phyloP scores from a whole-genome alignment of 768 basidiomycete genomes.

The Polyporus arcularius region DNA sequence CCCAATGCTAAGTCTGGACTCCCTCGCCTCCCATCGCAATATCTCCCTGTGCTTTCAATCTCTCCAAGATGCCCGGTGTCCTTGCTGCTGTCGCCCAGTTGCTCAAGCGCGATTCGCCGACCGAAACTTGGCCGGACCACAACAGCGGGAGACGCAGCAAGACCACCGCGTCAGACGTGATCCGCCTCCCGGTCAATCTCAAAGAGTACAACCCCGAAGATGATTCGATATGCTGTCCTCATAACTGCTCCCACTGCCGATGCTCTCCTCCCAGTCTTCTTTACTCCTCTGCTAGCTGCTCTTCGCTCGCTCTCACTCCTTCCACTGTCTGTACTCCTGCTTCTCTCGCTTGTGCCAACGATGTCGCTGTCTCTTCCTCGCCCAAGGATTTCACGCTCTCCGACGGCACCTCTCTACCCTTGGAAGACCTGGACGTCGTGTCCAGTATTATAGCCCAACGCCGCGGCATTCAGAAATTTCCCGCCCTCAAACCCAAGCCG shows the following conservation, averaged over 20 bases:
- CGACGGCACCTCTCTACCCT: not conserved
- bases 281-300: slow-evolving; percentile 11
- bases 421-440: not conserved
- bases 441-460: slow-evolving; percentile 9
- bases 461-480: slow-evolving; percentile 4
- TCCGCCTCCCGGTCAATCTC: not conserved
- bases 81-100: not conserved
- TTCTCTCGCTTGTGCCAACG: not conserved
- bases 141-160: not conserved
- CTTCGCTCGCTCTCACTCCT: slow-evolving; percentile 4
- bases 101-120: not conserved
- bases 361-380: not conserved
- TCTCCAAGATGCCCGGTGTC: not conserved
- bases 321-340: not conserved
- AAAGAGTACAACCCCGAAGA: not conserved
- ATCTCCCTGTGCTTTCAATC: not conserved
- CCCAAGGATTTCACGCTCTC: not conserved
- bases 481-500: not conserved
- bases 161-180: not conserved
- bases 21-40: not conserved
- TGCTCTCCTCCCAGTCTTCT: slow-evolving; percentile 14
- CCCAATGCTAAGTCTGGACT: too few species aligned
- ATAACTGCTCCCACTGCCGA: slow-evolving; percentile 2
- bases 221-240: not conserved
- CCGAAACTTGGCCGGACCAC: not conserved